Conservation (phyloP, 768 basidiomycete genomes). For the Mycena alexandri region DNA sequence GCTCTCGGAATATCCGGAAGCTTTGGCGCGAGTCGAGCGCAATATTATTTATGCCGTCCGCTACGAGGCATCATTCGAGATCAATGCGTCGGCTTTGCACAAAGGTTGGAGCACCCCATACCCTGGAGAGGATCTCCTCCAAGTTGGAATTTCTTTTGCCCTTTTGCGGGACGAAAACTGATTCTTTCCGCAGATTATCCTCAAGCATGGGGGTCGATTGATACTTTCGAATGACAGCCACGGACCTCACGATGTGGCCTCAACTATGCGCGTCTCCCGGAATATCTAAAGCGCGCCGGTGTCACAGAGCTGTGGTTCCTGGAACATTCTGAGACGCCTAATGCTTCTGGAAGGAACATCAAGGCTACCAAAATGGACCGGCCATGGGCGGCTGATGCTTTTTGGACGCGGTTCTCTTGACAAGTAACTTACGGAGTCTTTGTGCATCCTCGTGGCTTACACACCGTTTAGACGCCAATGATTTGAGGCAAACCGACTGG, state of each 20-base stretch:
- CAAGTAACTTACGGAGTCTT: background rate
- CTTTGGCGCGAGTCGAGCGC: constrained; percentile 75
- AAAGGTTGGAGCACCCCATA: constrained; percentile 92
- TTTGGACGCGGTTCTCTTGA: constrained; percentile 60
- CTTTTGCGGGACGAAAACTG: constrained; percentile 1
- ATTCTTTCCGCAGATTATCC: constrained; percentile 68
- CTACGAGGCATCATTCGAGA: constrained; percentile 94
- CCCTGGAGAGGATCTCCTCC: constrained; percentile 82
- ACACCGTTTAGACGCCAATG: background rate
- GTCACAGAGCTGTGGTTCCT: constrained; percentile 79
- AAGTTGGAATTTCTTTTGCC: constrained; percentile 58
- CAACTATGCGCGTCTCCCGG: constrained; percentile 77
- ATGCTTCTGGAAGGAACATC: constrained; percentile 60
- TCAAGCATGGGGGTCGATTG: constrained; percentile 77
- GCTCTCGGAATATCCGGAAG: constrained; percentile 68
- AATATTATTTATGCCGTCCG: constrained; percentile 79
- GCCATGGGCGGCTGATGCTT: constrained; percentile 70
- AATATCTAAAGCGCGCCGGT: constrained; percentile 73
- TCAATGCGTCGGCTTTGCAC: constrained; percentile 92
- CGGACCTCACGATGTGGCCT: constrained; percentile 86
- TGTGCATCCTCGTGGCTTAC: constrained; percentile 13
- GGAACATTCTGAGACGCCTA: constrained; percentile 52
- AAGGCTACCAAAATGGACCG: constrained; percentile 60
- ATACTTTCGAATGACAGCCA: constrained; percentile 97
- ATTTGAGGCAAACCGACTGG: background rate